Percentiles rank a stretch among this genome's conserved stretches.
These are phyloP conservation scores for Yamadazyma paraphyllophila DNA, from an alignment of 805 yeast species.

Conservation along the genomic window DNA sequence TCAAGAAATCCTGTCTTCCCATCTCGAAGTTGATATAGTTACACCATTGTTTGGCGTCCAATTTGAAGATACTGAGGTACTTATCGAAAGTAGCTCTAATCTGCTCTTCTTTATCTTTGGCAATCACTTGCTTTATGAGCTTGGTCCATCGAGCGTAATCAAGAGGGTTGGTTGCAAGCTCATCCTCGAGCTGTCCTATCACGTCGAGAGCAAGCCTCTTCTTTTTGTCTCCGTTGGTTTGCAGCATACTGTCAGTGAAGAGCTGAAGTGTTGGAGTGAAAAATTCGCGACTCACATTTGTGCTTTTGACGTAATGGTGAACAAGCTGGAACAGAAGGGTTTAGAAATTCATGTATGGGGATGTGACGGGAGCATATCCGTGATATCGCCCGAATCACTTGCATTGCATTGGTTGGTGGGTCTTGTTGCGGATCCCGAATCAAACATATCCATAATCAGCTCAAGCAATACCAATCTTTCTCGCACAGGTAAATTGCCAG, in stretches of 20 bases:
- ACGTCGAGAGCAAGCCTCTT: constrained; percentile 38
- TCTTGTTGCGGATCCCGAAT: constrained; percentile 15
- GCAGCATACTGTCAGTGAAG: too few relatives aligned
- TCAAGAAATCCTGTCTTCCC: constrained; percentile 60
- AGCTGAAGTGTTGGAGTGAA: not conserved
- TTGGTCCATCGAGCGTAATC: constrained; percentile 58
- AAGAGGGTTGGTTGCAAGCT: constrained; percentile 48
- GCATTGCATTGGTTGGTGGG: constrained; percentile 46
- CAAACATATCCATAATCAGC: constrained; percentile 38
- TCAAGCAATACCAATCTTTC: constrained; percentile 60
- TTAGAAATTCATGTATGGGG: constrained; percentile 55
- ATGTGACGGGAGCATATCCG: constrained; percentile 29
- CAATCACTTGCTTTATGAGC: constrained; percentile 47
- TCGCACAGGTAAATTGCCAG: constrained; percentile 49
- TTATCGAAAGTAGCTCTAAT: constrained; percentile 58
- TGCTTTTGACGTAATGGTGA: not conserved
- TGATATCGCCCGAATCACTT: constrained; percentile 51
- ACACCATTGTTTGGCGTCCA: constrained; percentile 65
- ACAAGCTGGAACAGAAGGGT: not conserved
- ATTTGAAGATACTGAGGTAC: constrained; percentile 64
- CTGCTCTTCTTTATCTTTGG: constrained; percentile 57
- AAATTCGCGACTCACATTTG: not conserved
- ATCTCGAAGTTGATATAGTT: constrained; percentile 65
- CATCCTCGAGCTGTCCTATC: constrained; percentile 59
- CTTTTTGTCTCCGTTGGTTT: constrained; percentile 4